Conservation (phyloP, 306 rosid species). For the Corylus avellana region DNA sequence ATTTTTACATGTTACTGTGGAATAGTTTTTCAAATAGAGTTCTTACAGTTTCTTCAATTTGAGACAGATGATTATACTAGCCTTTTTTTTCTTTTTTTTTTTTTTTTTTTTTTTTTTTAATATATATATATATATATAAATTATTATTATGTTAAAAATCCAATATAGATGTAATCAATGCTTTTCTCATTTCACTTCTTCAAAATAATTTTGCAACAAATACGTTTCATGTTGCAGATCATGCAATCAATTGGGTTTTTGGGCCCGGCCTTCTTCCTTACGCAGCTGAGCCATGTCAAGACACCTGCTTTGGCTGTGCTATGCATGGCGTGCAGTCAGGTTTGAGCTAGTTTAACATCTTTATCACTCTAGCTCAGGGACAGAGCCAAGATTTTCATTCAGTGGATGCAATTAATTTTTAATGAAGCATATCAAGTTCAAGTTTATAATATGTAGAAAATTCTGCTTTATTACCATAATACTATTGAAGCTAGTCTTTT, state of each 20-base stretch:
- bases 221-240: constrained; percentile 57
- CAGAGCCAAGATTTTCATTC: neutral
- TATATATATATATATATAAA: neutral
- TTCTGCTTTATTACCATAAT: neutral
- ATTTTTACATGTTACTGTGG: constrained; percentile 2
- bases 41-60: constrained; percentile 14
- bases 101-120: no score
- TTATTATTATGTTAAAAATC: neutral
- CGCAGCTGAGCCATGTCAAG: constrained; percentile 73
- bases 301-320: constrained; percentile 87
- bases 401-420: neutral
- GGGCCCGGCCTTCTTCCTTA: constrained; percentile 91
- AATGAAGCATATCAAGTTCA: neutral
- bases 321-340: constrained; percentile 99
- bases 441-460: neutral
- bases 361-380: neutral
- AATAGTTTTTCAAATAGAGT: constrained; percentile 4
- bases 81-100: neutral
- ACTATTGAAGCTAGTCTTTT: neutral
- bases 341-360: constrained; percentile 34
- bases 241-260: constrained; percentile 93
- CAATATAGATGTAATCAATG: neutral
- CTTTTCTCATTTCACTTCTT: constrained; percentile 6
- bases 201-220: constrained; percentile 12
- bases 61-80: neutral